Percentiles rank a stretch among this genome's conserved stretches.
Evolutionary conservation across 2,329 filamentous ascomycete genomes (phyloP).

Genomic region (Colletotrichum sp.): DNA sequence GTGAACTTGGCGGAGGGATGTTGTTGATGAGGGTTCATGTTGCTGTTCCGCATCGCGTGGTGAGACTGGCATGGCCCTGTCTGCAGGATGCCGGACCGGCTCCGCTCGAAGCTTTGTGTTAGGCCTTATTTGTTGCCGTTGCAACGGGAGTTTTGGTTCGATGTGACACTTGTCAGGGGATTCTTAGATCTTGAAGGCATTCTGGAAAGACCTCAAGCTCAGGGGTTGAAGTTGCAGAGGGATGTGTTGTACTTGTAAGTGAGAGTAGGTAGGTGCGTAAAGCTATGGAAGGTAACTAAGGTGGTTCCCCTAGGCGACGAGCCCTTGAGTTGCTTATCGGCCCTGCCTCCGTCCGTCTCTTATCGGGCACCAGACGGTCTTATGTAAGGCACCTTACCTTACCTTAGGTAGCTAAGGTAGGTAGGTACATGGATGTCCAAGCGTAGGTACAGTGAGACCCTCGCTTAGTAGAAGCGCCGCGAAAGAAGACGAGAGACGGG

Average conservation of each 20-base stretch:
- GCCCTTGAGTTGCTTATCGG: background rate
- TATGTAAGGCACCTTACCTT: background rate
- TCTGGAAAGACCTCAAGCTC: background rate
- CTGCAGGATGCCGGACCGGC: background rate
- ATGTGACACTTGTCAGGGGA: background rate
- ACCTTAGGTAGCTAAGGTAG: background rate
- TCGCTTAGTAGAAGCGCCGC: background rate
- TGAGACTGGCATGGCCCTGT: slow-evolving; percentile 3
- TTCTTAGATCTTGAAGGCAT: background rate
- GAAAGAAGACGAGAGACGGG: background rate
- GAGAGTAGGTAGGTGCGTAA: background rate
- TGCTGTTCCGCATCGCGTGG: background rate
- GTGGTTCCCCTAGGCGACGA: background rate
- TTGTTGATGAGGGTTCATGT: slow-evolving; percentile 4
- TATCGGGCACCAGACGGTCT: background rate
- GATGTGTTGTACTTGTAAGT: background rate
- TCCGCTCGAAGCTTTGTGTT: background rate
- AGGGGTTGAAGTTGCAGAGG: background rate
- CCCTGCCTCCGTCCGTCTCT: background rate
- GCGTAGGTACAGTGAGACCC: background rate
- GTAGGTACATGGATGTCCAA: background rate
- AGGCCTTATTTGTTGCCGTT: background rate
- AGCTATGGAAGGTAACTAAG: too few relatives aligned
- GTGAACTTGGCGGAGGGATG: slow-evolving; percentile 4
- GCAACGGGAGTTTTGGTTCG: background rate